Conservation (phyloP, 169 alveolate species). For the Eimeria sp. region DNA sequence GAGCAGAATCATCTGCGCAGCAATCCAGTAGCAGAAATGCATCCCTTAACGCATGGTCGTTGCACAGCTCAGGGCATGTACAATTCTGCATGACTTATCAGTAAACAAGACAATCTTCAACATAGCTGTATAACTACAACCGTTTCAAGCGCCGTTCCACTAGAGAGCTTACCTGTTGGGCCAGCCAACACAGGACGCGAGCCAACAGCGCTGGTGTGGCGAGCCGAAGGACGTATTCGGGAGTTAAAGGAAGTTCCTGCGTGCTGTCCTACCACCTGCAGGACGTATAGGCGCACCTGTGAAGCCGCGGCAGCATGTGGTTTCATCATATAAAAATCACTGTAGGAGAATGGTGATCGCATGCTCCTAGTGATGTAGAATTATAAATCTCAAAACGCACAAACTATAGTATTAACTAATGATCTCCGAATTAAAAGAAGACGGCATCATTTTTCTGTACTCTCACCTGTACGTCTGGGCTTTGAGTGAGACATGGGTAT, state of each 20-base stretch:
- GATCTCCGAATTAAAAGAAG: background rate
- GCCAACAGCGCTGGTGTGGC: constrained; percentile 33
- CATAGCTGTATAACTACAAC: background rate
- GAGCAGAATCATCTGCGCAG: background rate
- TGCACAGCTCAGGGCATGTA: background rate
- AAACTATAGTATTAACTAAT: too few relatives aligned
- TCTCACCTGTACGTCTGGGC: constrained; percentile 52
- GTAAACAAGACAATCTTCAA: background rate
- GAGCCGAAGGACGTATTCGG: background rate
- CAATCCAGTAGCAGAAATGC: background rate
- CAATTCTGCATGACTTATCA: background rate
- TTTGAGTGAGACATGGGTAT: constrained; percentile 41
- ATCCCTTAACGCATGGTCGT: background rate
- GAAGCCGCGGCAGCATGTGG: background rate
- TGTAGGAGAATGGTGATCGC: too few relatives aligned
- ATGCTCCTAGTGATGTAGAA: too few relatives aligned
- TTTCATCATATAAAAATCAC: background rate
- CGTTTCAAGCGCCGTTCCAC: background rate
- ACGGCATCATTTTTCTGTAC: background rate
- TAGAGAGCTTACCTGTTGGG: background rate
- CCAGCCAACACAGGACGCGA: constrained; percentile 10
- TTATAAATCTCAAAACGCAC: too few relatives aligned
- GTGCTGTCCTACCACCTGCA: constrained; percentile 54
- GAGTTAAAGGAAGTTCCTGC: constrained; percentile 18
- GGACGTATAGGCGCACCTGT: background rate